Evolutionary conservation across 2,329 filamentous ascomycete genomes (phyloP).

Genomic region (Aspergillus sp.): DNA sequence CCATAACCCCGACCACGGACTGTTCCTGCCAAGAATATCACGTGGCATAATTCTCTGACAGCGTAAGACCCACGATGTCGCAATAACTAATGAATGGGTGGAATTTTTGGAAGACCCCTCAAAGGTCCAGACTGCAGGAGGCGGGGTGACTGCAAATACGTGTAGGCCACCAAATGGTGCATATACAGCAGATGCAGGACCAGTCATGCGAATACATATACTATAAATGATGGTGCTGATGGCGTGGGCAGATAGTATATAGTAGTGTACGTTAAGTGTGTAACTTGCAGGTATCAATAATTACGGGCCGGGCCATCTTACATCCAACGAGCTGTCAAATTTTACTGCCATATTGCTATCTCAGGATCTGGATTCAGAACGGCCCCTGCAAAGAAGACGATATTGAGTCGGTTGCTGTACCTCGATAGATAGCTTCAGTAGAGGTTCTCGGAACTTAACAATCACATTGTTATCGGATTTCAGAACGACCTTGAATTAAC

Average conservation of each 20-base stretch:
- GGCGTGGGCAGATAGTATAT: not conserved
- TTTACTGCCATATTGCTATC: not conserved
- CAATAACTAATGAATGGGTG: too few species aligned
- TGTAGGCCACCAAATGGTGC: not conserved
- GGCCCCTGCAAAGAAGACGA: not conserved
- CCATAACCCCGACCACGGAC: not conserved
- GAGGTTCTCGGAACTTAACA: not conserved
- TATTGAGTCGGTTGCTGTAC: not conserved
- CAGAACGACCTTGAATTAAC: not conserved
- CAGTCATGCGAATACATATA: not conserved
- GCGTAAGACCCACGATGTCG: too few species aligned
- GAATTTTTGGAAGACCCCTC: not conserved
- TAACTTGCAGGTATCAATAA: not conserved
- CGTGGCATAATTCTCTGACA: not conserved
- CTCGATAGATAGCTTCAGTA: constrained; percentile 4
- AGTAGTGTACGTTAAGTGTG: not conserved
- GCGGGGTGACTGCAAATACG: not conserved
- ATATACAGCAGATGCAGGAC: not conserved
- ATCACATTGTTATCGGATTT: not conserved
- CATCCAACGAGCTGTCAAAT: not conserved
- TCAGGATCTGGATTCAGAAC: not conserved
- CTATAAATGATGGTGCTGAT: not conserved
- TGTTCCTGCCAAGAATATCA: not conserved
- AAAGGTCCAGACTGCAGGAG: not conserved
- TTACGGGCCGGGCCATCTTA: not conserved